These are phyloP conservation scores for Tolypocladium inflatum DNA, from an alignment of 2,329 filamentous ascomycete genomes.

Conservation along the genomic window DNA sequence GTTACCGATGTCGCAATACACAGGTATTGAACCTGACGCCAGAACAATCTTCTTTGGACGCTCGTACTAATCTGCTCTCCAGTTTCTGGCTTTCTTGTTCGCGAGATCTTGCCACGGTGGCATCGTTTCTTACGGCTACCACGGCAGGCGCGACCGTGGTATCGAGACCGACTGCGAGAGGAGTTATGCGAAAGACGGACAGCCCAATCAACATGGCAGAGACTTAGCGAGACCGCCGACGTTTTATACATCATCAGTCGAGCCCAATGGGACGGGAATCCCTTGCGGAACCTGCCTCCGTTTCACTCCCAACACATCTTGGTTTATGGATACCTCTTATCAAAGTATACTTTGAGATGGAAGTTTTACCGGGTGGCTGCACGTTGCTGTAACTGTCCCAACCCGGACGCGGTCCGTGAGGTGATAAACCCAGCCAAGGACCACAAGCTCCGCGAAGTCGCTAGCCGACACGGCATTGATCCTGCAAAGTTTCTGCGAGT, in stretches of 20 bases:
- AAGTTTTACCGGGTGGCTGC: constrained; percentile 28
- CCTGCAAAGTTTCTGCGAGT: constrained; percentile 17
- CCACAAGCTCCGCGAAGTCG: constrained; percentile 22
- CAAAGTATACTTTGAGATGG: constrained; percentile 33
- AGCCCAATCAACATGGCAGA: constrained; percentile 18
- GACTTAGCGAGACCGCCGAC: constrained; percentile 34
- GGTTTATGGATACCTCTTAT: constrained; percentile 30
- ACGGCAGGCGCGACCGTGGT: constrained; percentile 24
- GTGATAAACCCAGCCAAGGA: constrained; percentile 34
- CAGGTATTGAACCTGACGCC: no score
- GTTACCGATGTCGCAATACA: no score
- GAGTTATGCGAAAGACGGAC: constrained; percentile 24
- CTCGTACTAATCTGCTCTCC: no score
- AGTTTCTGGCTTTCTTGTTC: no score
- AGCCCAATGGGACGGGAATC: constrained; percentile 26
- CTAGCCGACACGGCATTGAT: constrained; percentile 26
- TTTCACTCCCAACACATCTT: constrained; percentile 12
- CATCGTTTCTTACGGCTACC: constrained; percentile 14
- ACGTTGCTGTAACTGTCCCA: constrained; percentile 15
- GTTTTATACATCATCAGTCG: constrained; percentile 31
- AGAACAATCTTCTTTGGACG: no score
- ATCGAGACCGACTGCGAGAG: constrained; percentile 26
- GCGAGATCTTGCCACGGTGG: constrained; percentile 2
- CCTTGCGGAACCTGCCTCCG: constrained; percentile 16
- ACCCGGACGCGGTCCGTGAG: constrained; percentile 22